These are phyloP conservation scores for Luvunga scandens DNA, from an alignment of 345 rosid genomes.

Conservation along the genomic window DNA sequence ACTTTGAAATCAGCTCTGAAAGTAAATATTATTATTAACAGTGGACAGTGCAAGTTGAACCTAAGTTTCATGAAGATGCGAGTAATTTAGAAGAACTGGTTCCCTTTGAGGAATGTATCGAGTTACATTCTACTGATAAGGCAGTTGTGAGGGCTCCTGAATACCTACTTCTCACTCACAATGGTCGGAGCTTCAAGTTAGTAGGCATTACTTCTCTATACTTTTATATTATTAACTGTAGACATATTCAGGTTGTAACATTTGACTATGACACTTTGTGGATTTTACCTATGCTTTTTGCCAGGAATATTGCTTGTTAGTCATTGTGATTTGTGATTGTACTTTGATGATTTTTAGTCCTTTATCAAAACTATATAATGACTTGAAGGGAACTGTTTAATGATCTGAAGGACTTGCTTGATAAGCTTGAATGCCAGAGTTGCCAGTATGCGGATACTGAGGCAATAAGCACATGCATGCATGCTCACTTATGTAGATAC, in stretches of 20 bases:
- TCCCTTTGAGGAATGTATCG: slow-evolving; percentile 90
- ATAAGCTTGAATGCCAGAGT: background rate
- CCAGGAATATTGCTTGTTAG: background rate
- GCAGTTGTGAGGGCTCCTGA: slow-evolving; percentile 76
- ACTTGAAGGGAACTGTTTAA: background rate
- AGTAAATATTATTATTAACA: slow-evolving; percentile 34
- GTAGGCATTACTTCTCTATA: slow-evolving; percentile 34
- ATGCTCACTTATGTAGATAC: background rate
- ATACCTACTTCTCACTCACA: slow-evolving; percentile 82
- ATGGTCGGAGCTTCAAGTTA: slow-evolving; percentile 94
- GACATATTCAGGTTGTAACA: background rate
- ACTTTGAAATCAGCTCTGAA: slow-evolving; percentile 20
- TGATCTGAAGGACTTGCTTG: background rate
- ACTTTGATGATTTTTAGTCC: background rate
- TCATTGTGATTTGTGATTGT: background rate
- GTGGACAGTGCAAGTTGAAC: slow-evolving; percentile 94
- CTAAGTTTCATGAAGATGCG: slow-evolving; percentile 94
- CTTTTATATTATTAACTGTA: background rate
- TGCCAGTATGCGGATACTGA: background rate
- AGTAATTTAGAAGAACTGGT: slow-evolving; percentile 86
- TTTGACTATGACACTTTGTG: background rate
- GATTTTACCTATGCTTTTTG: background rate
- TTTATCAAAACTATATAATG: background rate
- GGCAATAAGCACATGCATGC: background rate
- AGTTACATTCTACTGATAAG: slow-evolving; percentile 69